Base-by-base conservation (phyloP, 805 yeast genomes). In the Grigorovia transvaalensis region DNA sequence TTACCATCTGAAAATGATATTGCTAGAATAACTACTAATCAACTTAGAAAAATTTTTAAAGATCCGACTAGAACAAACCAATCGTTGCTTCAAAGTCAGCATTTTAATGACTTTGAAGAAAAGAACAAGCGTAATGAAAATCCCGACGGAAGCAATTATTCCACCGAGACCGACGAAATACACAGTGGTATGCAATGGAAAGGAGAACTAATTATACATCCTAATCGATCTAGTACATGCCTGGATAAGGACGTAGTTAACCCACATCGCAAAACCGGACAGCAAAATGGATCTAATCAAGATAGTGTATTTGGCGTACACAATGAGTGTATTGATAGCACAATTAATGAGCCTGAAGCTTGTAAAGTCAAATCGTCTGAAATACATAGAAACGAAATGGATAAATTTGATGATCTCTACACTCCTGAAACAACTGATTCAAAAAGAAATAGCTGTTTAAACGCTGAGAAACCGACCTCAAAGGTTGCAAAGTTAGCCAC, bases 1-100 rank as follows among this genome's bases (percentile, higher is more conserved):
- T 75, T 91, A 54, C 98, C 98, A 1, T 81, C 95, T 9, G 98
- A 93, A 65, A 87, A 84, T 60, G 99, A 93, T 74, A 86, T 93
- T 57, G 82, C 95, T 5, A 76, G 88, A 56, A 86, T 93, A 45
- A 90, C 99, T 1, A 85, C 96, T 4, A 83, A 84, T 59, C 98
- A 91, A 63, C 71, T 91, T 60, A 80, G 82, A 54, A 85, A 83
- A 57, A 74, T 90, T 48, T 82, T 91, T 41, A 46, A 20, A 9
- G 53, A 50, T n/a, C 33, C 50, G 5, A 50, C 45, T 9, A 27
- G 47, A 17, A 19, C 7, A 6, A 33, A 13, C 38, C 38, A 17
- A 20, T 41, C n/a, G 40, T 18, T 9, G 15, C 6, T 61, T 38
- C 17, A 38, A 15, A 15, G 15, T 8, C 38, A 33, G 15, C 15